These are phyloP conservation scores for Mycena latifolia DNA, from an alignment of 768 basidiomycete genomes.

Conservation along the genomic window DNA sequence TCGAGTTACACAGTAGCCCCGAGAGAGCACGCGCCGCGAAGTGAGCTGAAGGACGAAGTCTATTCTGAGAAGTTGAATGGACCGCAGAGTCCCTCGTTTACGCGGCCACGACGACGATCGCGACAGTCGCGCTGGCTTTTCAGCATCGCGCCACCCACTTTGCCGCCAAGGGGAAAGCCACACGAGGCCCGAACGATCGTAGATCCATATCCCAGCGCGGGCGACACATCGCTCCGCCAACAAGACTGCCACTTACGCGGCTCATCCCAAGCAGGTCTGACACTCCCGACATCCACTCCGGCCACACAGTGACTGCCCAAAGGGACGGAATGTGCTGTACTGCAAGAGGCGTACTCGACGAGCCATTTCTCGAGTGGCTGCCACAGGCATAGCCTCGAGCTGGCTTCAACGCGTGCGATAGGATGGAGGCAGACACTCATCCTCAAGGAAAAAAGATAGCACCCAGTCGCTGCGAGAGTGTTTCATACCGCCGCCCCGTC, in stretches of 20 bases:
- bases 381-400: too few relatives aligned
- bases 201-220: neutral
- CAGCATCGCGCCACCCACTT: neutral
- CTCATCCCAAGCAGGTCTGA: slow-evolving; percentile 39
- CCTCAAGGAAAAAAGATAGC: too few relatives aligned
- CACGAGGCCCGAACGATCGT: neutral
- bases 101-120: neutral
- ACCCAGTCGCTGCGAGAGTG: too few relatives aligned
- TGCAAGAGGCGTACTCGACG: neutral
- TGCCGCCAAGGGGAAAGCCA: too few relatives aligned
- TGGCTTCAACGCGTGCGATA: too few relatives aligned
- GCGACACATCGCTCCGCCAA: slow-evolving; percentile 2
- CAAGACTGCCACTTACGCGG: neutral
- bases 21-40: slow-evolving; percentile 46
- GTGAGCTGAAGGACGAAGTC: slow-evolving; percentile 48
- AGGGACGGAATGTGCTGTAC: too few relatives aligned
- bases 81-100: neutral
- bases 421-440: too few relatives aligned
- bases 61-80: neutral
- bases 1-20: slow-evolving; percentile 47
- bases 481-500: too few relatives aligned
- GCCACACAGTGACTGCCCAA: too few relatives aligned
- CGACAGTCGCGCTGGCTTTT: neutral
- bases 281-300: slow-evolving; percentile 7
- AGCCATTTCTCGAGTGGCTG: too few relatives aligned